Conservation (phyloP, 345 rosid genomes). For the Populus tremula region DNA sequence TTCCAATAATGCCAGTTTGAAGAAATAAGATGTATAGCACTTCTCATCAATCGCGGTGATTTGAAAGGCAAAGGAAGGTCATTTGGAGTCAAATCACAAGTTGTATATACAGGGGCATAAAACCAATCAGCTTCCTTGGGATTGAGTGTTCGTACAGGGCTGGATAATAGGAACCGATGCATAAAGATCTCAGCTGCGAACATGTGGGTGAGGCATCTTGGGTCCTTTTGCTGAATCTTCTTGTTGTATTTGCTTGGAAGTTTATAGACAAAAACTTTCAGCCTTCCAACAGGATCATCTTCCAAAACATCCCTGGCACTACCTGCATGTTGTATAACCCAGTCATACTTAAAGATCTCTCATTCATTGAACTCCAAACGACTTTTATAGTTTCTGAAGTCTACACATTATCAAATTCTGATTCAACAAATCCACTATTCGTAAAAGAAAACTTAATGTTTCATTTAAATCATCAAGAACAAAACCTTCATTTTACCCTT, state of each 20-base stretch:
- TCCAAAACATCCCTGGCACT: conserved; percentile 39
- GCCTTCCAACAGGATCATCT: conserved; percentile 34
- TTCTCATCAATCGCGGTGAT: conserved; percentile 36
- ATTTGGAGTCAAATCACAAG: conserved; percentile 32
- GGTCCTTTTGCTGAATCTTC: conserved; percentile 32
- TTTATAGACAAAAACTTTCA: conserved; percentile 34
- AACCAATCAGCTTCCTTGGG: conserved; percentile 38
- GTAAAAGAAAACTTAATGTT: background rate
- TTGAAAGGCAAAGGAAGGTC: conserved; percentile 40
- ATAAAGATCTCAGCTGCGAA: conserved; percentile 39
- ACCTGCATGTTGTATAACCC: conserved; percentile 17
- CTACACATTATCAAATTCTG: background rate
- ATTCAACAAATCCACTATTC: background rate
- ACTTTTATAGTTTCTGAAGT: background rate
- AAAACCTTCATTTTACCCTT: background rate
- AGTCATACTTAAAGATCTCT: background rate
- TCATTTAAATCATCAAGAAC: background rate
- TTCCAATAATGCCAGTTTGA: conserved; percentile 37
- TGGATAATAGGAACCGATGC: conserved; percentile 34
- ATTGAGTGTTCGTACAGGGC: conserved; percentile 33
- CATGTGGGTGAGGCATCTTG: conserved; percentile 35
- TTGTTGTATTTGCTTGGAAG: conserved; percentile 41
- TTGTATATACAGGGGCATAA: conserved; percentile 29
- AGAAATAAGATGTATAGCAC: conserved; percentile 34
- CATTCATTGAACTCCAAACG: background rate